A percentile compares a stretch with the other conserved stretches of the same genome.
These are phyloP conservation scores for Candida germanica DNA, from an alignment of 805 yeast species.

Conservation along the genomic window DNA sequence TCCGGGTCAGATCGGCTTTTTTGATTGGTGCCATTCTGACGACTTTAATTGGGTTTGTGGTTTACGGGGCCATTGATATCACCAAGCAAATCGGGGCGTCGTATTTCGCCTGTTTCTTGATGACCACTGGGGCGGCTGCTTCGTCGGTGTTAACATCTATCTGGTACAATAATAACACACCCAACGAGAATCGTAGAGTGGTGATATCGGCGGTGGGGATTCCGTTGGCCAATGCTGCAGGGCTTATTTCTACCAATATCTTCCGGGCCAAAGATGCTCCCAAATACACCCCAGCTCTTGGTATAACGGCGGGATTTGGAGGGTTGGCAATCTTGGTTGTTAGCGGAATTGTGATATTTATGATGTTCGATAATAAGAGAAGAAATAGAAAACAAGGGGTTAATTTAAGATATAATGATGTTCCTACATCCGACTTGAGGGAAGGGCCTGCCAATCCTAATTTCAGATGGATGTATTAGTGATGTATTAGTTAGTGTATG, in stretches of 20 bases:
- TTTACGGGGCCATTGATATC: conserved; percentile 45
- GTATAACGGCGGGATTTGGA: conserved; percentile 29
- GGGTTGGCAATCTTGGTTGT: conserved; percentile 28
- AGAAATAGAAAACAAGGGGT: conserved; percentile 41
- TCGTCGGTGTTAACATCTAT: conserved; percentile 49
- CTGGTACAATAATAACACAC: conserved; percentile 50
- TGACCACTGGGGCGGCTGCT: conserved; percentile 49
- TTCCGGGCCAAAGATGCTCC: conserved; percentile 32
- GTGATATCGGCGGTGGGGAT: conserved; percentile 46
- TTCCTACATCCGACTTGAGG: conserved; percentile 40
- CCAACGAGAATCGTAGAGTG: conserved; percentile 44
- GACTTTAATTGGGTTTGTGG: conserved; percentile 45
- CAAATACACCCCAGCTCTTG: conserved; percentile 28
- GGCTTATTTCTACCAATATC: conserved; percentile 30
- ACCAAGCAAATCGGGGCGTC: conserved; percentile 36
- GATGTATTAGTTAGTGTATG: too few relatives aligned
- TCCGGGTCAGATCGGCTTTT: conserved; percentile 36
- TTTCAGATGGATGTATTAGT: conserved; percentile 47
- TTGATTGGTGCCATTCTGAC: conserved; percentile 34
- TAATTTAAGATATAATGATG: conserved; percentile 34
- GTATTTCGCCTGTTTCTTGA: conserved; percentile 43
- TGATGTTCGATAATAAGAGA: conserved; percentile 42
- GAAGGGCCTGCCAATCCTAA: conserved; percentile 46
- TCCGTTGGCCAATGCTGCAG: conserved; percentile 32
- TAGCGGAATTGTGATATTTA: conserved; percentile 24